phyloP scores from a whole-genome alignment of 108 stramenopile genomes.

The Stephanodiscus triporus region DNA sequence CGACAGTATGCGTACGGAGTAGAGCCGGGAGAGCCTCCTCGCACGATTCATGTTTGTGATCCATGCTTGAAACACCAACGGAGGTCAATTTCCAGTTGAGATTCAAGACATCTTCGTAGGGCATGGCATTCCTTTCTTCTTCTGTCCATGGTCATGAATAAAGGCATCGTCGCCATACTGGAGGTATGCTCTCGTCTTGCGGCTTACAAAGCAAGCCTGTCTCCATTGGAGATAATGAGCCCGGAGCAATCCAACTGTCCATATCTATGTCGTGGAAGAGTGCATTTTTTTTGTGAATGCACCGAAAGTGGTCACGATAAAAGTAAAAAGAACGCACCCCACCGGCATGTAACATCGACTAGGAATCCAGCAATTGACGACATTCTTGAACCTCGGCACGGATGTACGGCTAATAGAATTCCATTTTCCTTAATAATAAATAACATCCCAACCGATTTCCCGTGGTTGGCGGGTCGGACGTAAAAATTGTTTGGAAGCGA shows the following conservation, averaged over 20 bases:
- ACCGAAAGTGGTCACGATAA: not conserved
- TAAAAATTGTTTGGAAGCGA: slow-evolving; percentile 31
- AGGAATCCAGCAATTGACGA: slow-evolving; percentile 47
- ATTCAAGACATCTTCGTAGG: slow-evolving; percentile 12
- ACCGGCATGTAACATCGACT: slow-evolving; percentile 48
- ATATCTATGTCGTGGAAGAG: slow-evolving; percentile 12
- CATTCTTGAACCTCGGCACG: too few relatives aligned
- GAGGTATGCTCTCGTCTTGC: slow-evolving; percentile 55
- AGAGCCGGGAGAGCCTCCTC: slow-evolving; percentile 28
- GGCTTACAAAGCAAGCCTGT: slow-evolving; percentile 58
- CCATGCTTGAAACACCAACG: slow-evolving; percentile 55
- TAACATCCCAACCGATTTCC: too few relatives aligned
- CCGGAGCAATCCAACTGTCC: slow-evolving; percentile 65
- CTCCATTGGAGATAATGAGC: slow-evolving; percentile 46
- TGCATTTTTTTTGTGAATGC: not conserved
- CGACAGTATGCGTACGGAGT: slow-evolving; percentile 5
- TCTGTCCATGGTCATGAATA: slow-evolving; percentile 19
- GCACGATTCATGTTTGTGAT: slow-evolving; percentile 51
- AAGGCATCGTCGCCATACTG: slow-evolving; percentile 52
- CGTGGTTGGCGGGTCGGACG: too few relatives aligned
- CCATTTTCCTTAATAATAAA: too few relatives aligned
- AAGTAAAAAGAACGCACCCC: slow-evolving; percentile 36
- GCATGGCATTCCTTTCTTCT: slow-evolving; percentile 7
- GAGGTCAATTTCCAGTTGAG: slow-evolving; percentile 29
- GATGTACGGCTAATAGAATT: too few relatives aligned